Conservation (phyloP, 257 asterid species). For the Orobanche coerulescens region DNA sequence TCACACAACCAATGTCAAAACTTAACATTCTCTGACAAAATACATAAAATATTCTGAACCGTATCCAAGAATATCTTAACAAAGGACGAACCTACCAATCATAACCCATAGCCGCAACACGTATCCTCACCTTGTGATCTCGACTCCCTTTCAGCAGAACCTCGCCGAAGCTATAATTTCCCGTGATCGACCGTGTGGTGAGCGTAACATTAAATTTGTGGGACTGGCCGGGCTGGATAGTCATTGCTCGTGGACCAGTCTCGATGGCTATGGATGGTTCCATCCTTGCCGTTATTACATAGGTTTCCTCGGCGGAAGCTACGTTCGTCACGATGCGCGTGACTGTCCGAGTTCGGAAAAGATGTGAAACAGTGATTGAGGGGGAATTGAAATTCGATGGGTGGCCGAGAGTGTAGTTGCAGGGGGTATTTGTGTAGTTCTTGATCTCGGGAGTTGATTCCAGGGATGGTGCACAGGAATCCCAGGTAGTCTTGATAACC, state of each 20-base stretch:
- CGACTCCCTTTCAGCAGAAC: slow-evolving; percentile 78
- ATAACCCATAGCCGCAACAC: slow-evolving; percentile 83
- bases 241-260: slow-evolving; percentile 91
- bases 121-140: slow-evolving; percentile 88
- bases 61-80: slow-evolving; percentile 37
- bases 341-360: slow-evolving; percentile 76
- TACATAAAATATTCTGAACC: slow-evolving; percentile 21
- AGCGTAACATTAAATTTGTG: slow-evolving; percentile 57
- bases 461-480: slow-evolving; percentile 89
- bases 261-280: slow-evolving; percentile 84
- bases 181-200: slow-evolving; percentile 64
- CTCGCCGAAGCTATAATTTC: slow-evolving; percentile 87
- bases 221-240: slow-evolving; percentile 70
- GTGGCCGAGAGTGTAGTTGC: slow-evolving; percentile 84
- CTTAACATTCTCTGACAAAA: slow-evolving; percentile 35
- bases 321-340: slow-evolving; percentile 80
- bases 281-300: slow-evolving; percentile 78
- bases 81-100: slow-evolving; percentile 32
- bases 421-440: slow-evolving; percentile 65
- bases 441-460: slow-evolving; percentile 58
- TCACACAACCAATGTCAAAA: slow-evolving; percentile 25
- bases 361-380: slow-evolving; percentile 77
- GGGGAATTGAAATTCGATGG: slow-evolving; percentile 87
- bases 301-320: slow-evolving; percentile 85
- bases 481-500: slow-evolving; percentile 91